phyloP scores from a whole-genome alignment of 2,329 filamentous ascomycete genomes.

The Diaporthe amygdali region DNA sequence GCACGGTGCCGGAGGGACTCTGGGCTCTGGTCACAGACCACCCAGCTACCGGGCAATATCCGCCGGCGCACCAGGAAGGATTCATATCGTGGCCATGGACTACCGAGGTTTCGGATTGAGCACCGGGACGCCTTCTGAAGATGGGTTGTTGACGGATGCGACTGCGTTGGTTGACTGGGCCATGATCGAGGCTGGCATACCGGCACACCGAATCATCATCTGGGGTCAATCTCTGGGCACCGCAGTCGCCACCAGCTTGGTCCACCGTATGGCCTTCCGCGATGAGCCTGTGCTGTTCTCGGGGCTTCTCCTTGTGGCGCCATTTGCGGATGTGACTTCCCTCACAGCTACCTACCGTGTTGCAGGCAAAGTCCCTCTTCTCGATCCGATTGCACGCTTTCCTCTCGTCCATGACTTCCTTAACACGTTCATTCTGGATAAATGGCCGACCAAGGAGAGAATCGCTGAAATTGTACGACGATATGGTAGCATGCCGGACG shows the following conservation, averaged over 20 bases:
- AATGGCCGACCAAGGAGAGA: slow-evolving; percentile 55
- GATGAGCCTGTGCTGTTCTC: slow-evolving; percentile 51
- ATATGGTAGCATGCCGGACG: slow-evolving; percentile 39
- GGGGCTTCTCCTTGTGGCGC: slow-evolving; percentile 60
- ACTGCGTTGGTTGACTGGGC: slow-evolving; percentile 59
- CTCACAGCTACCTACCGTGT: slow-evolving; percentile 63
- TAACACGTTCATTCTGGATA: slow-evolving; percentile 39
- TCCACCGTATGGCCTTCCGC: slow-evolving; percentile 35
- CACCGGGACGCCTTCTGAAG: slow-evolving; percentile 58
- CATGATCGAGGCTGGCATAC: slow-evolving; percentile 53
- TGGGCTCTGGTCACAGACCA: slow-evolving; percentile 60
- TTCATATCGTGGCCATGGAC: slow-evolving; percentile 64
- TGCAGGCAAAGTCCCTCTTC: slow-evolving; percentile 57
- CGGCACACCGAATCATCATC: slow-evolving; percentile 60
- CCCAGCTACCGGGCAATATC: slow-evolving; percentile 62
- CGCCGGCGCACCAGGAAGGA: slow-evolving; percentile 53
- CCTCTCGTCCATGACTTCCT: slow-evolving; percentile 52
- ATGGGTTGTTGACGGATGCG: slow-evolving; percentile 59
- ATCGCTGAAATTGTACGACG: slow-evolving; percentile 37
- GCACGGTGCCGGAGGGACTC: slow-evolving; percentile 61
- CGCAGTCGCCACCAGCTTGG: slow-evolving; percentile 40
- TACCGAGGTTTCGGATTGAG: slow-evolving; percentile 65
- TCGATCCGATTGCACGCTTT: slow-evolving; percentile 55
- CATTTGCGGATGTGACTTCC: slow-evolving; percentile 59
- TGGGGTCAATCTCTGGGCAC: slow-evolving; percentile 66